phyloP scores from a whole-genome alignment of 305 asterid species.

The Fraxinus albicans region DNA sequence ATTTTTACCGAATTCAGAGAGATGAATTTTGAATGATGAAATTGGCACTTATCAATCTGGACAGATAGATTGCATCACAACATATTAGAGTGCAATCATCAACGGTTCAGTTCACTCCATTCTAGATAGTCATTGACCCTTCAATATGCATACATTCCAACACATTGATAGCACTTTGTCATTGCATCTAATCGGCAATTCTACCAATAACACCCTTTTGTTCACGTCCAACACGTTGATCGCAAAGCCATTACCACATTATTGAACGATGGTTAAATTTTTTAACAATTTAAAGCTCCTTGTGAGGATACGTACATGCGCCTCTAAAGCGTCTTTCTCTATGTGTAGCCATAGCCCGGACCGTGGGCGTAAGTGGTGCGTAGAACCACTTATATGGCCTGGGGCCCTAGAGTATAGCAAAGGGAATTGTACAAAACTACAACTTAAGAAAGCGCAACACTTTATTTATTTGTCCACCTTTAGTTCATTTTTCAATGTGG shows the following conservation, averaged over 20 bases:
- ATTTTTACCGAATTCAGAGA: not conserved
- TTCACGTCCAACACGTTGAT: not conserved
- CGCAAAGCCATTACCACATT: not conserved
- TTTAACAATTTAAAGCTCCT: not conserved
- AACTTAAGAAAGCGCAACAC: not conserved
- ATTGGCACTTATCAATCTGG: too few relatives aligned
- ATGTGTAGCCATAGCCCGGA: not conserved
- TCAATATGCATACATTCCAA: not conserved
- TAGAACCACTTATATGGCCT: not conserved
- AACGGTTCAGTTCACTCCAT: too few relatives aligned
- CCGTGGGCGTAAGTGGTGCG: not conserved
- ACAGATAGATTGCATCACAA: too few relatives aligned
- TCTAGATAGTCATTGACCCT: not conserved
- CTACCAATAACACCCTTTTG: not conserved
- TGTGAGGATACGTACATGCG: not conserved
- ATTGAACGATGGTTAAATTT: not conserved
- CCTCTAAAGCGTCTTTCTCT: not conserved
- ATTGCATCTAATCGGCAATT: not conserved
- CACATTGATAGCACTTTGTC: not conserved
- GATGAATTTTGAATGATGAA: not conserved
- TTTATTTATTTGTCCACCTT: not conserved
- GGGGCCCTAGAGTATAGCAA: not conserved
- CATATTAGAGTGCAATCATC: too few relatives aligned
- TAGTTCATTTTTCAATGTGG: not conserved
- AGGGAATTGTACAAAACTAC: not conserved